Evolutionary conservation across 176 grass and related monocot genomes (phyloP).

Genomic region (Lolium multiflorum): DNA sequence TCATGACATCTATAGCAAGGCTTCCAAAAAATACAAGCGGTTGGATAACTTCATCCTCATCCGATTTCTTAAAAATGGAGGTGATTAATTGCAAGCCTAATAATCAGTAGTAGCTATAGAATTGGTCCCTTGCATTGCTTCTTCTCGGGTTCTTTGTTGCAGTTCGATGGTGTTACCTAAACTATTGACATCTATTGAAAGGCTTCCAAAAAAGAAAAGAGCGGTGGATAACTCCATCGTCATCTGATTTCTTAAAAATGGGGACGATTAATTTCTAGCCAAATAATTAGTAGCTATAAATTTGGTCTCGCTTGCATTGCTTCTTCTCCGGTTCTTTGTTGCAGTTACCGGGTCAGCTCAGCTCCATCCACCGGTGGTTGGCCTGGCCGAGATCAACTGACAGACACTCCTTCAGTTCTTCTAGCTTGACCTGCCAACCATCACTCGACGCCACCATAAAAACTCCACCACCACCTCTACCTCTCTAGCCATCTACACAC

Average conservation of each 20-base stretch:
- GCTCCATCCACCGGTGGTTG: constrained; percentile 42
- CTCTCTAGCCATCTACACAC: not conserved
- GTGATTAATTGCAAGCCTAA: not conserved
- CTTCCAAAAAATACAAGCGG: not conserved
- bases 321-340: constrained; percentile 9
- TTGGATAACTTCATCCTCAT: not conserved
- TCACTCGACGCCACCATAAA: constrained; percentile 34
- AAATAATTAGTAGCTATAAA: not conserved
- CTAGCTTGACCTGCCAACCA: constrained; percentile 46
- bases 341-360: not conserved
- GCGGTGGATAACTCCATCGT: not conserved
- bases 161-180: not conserved
- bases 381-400: constrained; percentile 36
- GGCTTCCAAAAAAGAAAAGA: too few species aligned
- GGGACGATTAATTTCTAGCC: not conserved
- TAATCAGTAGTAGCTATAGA: not conserved
- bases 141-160: too few species aligned
- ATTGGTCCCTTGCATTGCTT: too few species aligned
- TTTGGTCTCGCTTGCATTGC: not conserved
- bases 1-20: not conserved
- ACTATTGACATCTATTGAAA: not conserved
- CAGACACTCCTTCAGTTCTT: constrained; percentile 26
- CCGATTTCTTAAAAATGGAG: not conserved
- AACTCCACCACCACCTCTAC: not conserved
- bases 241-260: not conserved